Percentiles rank a stretch among this genome's conserved stretches.
These are phyloP conservation scores for Quercus berberidifolia DNA, from an alignment of 306 rosid genomes.

Conservation along the genomic window DNA sequence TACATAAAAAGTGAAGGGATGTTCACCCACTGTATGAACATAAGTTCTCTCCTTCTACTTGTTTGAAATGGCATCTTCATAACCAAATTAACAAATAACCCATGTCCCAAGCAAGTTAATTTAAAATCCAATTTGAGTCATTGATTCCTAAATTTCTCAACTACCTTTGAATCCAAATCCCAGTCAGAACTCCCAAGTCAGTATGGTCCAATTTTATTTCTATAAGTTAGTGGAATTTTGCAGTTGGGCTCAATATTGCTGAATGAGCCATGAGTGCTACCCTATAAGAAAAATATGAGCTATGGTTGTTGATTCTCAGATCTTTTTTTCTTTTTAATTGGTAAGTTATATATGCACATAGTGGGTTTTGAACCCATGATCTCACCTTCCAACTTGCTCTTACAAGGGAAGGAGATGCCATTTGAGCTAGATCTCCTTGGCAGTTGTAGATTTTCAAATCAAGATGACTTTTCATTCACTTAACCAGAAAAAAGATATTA, in stretches of 20 bases:
- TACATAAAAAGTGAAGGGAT: not conserved
- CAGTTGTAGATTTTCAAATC: not conserved
- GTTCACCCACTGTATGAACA: constrained; percentile 4
- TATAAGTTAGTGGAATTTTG: not conserved
- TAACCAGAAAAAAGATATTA: not conserved
- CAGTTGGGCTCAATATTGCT: not conserved
- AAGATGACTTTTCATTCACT: constrained; percentile 2
- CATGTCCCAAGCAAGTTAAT: too few species aligned
- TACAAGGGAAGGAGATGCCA: too few species aligned
- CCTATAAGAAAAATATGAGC: not conserved
- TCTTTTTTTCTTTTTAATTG: too few species aligned
- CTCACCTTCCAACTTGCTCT: too few species aligned
- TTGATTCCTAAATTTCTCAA: too few species aligned
- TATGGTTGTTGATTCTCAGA: not conserved
- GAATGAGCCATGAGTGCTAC: too few species aligned
- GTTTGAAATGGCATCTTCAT: not conserved
- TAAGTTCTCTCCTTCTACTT: not conserved
- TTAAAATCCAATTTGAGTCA: too few species aligned
- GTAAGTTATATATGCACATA: too few species aligned
- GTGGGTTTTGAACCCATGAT: too few species aligned
- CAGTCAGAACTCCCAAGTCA: not conserved
- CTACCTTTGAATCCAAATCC: too few species aligned
- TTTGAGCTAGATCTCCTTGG: too few species aligned
- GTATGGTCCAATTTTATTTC: constrained; percentile 11
- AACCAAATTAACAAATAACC: too few species aligned